Evolutionary conservation across 345 rosid genomes (phyloP).

Genomic region (Brassica incana): DNA sequence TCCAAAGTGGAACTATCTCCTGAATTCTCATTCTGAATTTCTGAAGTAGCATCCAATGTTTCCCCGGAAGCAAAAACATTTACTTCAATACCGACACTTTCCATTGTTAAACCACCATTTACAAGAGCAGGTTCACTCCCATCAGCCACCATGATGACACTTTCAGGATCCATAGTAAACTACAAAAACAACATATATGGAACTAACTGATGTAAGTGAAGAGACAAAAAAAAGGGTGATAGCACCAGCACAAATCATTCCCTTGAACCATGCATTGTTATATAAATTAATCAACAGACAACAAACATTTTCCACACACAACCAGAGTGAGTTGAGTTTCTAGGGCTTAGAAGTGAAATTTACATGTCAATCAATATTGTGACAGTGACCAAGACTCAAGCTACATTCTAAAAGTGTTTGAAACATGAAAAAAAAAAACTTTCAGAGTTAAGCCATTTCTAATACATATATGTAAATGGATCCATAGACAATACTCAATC

Average conservation of each 20-base stretch:
- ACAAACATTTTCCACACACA: neutral
- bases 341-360: neutral
- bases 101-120: slow-evolving; percentile 53
- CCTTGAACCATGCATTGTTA: neutral
- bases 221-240: neutral
- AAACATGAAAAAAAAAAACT: slow-evolving; percentile 5
- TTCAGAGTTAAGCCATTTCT: neutral
- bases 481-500: neutral
- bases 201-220: slow-evolving; percentile 3
- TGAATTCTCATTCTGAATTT: slow-evolving; percentile 36
- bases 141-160: slow-evolving; percentile 31
- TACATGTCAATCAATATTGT: neutral
- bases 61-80: slow-evolving; percentile 38
- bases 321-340: neutral
- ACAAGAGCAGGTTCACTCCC: slow-evolving; percentile 50
- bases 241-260: neutral
- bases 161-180: slow-evolving; percentile 62
- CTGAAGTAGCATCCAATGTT: slow-evolving; percentile 29
- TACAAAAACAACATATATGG: slow-evolving; percentile 26
- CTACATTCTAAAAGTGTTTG: slow-evolving; percentile 7
- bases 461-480: neutral
- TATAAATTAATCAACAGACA: slow-evolving; percentile 9
- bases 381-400: slow-evolving; percentile 4
- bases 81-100: slow-evolving; percentile 36
- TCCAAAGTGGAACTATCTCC: slow-evolving; percentile 41